Evolutionary conservation across 2,329 filamentous ascomycete genomes (phyloP).

Genomic region (Helotiales sp.): DNA sequence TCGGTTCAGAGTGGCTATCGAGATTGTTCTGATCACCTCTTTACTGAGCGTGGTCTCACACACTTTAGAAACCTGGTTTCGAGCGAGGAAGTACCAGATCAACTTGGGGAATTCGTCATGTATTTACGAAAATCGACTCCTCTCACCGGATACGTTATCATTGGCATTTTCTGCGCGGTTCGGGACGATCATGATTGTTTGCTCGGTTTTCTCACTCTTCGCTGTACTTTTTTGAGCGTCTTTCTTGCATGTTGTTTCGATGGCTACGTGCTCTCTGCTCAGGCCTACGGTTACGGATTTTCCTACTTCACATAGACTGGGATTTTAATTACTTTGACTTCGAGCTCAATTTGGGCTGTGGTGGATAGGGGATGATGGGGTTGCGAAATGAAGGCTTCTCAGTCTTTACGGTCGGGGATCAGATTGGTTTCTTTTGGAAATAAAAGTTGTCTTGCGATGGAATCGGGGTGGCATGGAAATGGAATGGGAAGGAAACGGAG

Average conservation of each 20-base stretch:
- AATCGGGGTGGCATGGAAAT: neutral
- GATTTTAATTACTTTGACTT: slow-evolving; percentile 7
- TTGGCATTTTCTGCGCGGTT: slow-evolving; percentile 31
- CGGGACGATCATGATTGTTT: slow-evolving; percentile 19
- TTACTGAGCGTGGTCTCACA: slow-evolving; percentile 30
- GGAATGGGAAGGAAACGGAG: too few species aligned
- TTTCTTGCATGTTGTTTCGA: slow-evolving; percentile 31
- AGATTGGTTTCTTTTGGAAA: slow-evolving; percentile 8
- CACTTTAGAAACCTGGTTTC: neutral
- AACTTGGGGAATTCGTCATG: neutral
- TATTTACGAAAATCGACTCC: slow-evolving; percentile 1
- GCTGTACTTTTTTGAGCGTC: slow-evolving; percentile 31
- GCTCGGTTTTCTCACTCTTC: slow-evolving; percentile 14
- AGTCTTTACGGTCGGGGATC: neutral
- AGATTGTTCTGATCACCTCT: slow-evolving; percentile 29
- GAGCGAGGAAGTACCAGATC: neutral
- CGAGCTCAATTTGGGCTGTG: neutral
- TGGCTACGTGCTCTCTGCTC: slow-evolving; percentile 1
- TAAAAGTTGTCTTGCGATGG: slow-evolving; percentile 1
- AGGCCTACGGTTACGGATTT: slow-evolving; percentile 5
- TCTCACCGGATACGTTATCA: slow-evolving; percentile 17
- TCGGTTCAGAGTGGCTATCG: slow-evolving; percentile 7
- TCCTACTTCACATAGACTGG: slow-evolving; percentile 25
- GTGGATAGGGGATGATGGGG: neutral
- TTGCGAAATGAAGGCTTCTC: neutral